These are phyloP conservation scores for Planoprotostelium fungivorum DNA, from an alignment of 78 protist genomes.

Conservation along the genomic window DNA sequence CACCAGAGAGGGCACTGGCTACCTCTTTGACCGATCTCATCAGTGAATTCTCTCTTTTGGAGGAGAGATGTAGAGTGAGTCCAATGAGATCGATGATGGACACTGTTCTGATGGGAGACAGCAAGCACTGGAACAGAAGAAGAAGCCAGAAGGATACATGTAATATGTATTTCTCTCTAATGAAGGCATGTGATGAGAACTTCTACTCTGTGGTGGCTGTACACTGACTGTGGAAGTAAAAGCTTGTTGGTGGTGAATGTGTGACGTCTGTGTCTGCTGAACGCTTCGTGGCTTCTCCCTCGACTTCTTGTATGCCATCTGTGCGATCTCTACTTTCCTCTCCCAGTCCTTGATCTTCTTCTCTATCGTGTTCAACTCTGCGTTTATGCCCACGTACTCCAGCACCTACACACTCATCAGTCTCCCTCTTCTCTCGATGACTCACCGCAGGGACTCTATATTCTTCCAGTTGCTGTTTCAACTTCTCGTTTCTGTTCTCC, in stretches of 20 bases:
- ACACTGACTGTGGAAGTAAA: no score
- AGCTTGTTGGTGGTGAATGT: no score
- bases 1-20: constrained; percentile 35
- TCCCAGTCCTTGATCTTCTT: constrained; percentile 20
- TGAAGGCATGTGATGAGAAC: no score
- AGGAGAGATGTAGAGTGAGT: not conserved
- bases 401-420: constrained; percentile 6
- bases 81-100: no score
- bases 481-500: constrained; percentile 5
- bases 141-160: no score
- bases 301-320: constrained; percentile 16
- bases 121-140: no score
- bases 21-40: constrained; percentile 30
- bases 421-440: not conserved
- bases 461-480: constrained; percentile 20
- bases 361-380: constrained; percentile 12
- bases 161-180: no score
- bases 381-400: constrained; percentile 54
- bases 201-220: no score
- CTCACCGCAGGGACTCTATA: constrained; percentile 24
- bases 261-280: no score
- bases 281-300: not conserved
- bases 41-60: constrained; percentile 15
- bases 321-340: constrained; percentile 73
- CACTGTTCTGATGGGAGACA: no score